Evolutionary conservation across 1,284 basidiomycete species (phyloP).

Genomic region (Pascua guehoae): DNA sequence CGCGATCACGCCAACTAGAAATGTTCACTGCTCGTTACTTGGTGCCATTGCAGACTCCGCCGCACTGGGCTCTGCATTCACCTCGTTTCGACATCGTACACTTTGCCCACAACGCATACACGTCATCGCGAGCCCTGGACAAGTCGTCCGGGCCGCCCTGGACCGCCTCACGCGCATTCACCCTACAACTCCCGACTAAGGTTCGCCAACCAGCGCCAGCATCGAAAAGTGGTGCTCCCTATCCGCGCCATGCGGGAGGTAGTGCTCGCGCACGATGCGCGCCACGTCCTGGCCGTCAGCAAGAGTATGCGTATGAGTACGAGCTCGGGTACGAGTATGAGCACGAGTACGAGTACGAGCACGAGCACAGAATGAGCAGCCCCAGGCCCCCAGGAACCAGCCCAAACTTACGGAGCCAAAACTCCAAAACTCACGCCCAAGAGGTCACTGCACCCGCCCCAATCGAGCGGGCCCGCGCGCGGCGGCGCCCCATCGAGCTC

Average conservation of each 20-base stretch:
- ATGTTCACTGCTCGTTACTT: too few relatives aligned
- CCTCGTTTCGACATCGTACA: too few relatives aligned
- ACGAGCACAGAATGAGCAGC: not conserved
- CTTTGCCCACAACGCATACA: too few relatives aligned
- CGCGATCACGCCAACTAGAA: too few relatives aligned
- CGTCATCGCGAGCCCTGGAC: too few relatives aligned
- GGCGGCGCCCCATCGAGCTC: slow-evolving; percentile 26
- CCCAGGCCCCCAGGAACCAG: too few relatives aligned
- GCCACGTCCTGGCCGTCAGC: slow-evolving; percentile 18
- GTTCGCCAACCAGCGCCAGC: slow-evolving; percentile 17
- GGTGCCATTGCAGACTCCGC: too few relatives aligned
- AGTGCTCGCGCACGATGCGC: slow-evolving; percentile 18
- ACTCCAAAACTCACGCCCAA: slow-evolving; percentile 11
- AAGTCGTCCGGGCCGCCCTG: too few relatives aligned
- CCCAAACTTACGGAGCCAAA: not conserved
- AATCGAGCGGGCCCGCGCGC: slow-evolving; percentile 19
- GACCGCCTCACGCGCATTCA: too few relatives aligned
- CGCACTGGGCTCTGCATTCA: too few relatives aligned
- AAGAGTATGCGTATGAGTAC: not conserved
- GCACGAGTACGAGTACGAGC: not conserved
- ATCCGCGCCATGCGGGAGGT: slow-evolving; percentile 18
- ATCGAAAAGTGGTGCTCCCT: slow-evolving; percentile 18
- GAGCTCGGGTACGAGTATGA: not conserved
- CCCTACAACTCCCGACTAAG: too few relatives aligned
- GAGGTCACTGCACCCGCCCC: slow-evolving; percentile 12